Base-by-base conservation (phyloP, 202 grass and related monocot genomes). In the Musa balbisiana region DNA sequence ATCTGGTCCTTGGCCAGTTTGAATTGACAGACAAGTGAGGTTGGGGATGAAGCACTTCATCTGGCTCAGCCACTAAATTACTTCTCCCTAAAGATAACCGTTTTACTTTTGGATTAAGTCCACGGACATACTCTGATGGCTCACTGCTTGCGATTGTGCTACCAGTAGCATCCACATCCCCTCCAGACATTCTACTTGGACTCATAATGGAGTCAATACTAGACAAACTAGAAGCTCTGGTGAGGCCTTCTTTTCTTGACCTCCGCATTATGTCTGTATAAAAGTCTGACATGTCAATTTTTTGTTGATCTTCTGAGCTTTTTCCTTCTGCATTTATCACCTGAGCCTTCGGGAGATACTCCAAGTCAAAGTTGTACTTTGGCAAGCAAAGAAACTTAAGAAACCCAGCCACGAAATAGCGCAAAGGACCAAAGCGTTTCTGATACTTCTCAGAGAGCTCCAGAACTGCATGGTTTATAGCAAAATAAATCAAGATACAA, bases 381-480 rank as follows among this genome's bases (percentile, higher is more conserved):
- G 91, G 95, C 49, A 99, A 82, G 77, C 95, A 99, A 21, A 99
- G 75, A 83, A 99, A 94, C 88, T 94, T 99, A 23, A 94, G 76
- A 53, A 99, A 71, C 59, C 95, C 95, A 76, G 95, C 95, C 60
- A 99, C 91, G 58, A 99, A 94, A 74, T 99, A 99, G 58, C 95
- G 88, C 70, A 99, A 83, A 49, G 95, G 95, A 19, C 95, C 91
- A 68, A 90, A 95, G 87, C 76, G 86, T 78, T 92, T 95, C 76
- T 99, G 95, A 82, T 95, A 99, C 81, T 90, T 99, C 72, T 95
- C 91, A 33, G 95, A 99, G 83, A 99, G 89, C 78, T 92, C 95
- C 62, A 99, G 80, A 73, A 99, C 91, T 99, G 85, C 80, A 88
- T n/a, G 43, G 21, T 51, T 51, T 51, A 82, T 84, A 89, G 27